phyloP scores from a whole-genome alignment of 352 stramenopile species.

The Phytopythium vexans region DNA sequence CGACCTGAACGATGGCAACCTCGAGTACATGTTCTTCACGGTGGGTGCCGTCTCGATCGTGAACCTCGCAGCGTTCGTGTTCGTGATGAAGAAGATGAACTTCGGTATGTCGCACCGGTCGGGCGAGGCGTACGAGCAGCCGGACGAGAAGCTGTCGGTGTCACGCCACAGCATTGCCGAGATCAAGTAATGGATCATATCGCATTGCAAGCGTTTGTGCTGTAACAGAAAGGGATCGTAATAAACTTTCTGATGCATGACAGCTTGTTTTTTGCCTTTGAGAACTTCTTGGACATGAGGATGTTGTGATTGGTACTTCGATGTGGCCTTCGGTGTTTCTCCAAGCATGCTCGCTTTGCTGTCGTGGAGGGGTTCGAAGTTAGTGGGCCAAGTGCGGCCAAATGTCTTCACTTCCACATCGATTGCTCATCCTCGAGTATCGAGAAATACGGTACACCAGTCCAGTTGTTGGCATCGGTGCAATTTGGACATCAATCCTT shows the following conservation, averaged over 20 bases:
- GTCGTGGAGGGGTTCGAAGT: no score
- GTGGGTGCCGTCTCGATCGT: conserved; percentile 40
- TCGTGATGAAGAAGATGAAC: conserved; percentile 55
- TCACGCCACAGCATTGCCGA: conserved; percentile 11
- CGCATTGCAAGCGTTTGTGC: conserved; percentile 1
- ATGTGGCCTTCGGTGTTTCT: conserved; percentile 5
- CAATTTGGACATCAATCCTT: no score
- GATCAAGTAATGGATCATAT: conserved; percentile 7
- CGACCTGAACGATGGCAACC: conserved; percentile 43
- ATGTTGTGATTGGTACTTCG: background rate
- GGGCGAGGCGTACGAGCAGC: conserved; percentile 1
- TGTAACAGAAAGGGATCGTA: conserved; percentile 1
- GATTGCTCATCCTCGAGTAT: no score
- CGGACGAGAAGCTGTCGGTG: conserved; percentile 8
- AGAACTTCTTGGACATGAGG: background rate
- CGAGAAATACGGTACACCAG: no score
- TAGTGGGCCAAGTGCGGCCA: no score
- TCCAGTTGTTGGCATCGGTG: no score
- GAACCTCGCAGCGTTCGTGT: conserved; percentile 46
- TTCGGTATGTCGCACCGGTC: conserved; percentile 34
- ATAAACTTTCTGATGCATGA: no score
- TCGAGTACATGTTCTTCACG: conserved; percentile 73
- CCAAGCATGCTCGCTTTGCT: no score
- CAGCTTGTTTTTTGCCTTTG: no score
- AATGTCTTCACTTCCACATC: no score